phyloP scores from a whole-genome alignment of 306 rosid species.

The Casuarina cunninghamiana region DNA sequence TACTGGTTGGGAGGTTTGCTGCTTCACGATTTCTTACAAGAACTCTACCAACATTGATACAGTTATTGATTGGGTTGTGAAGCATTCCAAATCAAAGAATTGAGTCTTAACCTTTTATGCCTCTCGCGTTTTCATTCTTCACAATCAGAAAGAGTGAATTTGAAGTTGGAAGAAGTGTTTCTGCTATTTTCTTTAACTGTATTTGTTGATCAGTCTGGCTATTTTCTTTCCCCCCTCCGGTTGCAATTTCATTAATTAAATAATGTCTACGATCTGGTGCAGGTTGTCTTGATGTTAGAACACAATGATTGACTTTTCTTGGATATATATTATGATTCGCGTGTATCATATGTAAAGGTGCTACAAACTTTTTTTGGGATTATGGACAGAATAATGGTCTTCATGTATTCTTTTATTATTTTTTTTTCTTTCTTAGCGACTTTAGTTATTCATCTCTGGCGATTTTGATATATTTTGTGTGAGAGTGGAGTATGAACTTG shows the following conservation, averaged over 20 bases:
- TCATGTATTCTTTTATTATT: not conserved
- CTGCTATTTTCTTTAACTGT: constrained; percentile 4
- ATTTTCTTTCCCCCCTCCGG: constrained; percentile 18
- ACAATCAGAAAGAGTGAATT: constrained; percentile 9
- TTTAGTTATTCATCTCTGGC: not conserved
- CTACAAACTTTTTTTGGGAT: constrained; percentile 8
- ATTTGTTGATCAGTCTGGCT: constrained; percentile 3
- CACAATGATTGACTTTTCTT: not conserved
- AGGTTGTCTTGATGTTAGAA: constrained; percentile 1
- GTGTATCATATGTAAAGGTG: constrained; percentile 19
- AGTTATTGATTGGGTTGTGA: constrained; percentile 61
- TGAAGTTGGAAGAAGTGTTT: constrained; percentile 20
- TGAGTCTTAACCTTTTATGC: constrained; percentile 32
- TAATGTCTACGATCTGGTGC: constrained; percentile 2
- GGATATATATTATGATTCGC: not conserved
- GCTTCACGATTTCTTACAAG: constrained; percentile 75
- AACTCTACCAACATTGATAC: constrained; percentile 62
- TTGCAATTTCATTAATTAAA: constrained; percentile 17
- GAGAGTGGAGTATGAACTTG: too few species aligned
- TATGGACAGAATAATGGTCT: constrained; percentile 16
- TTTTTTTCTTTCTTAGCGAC: constrained; percentile 1
- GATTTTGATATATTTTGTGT: too few species aligned
- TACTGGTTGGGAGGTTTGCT: constrained; percentile 60
- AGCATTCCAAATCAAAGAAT: constrained; percentile 64
- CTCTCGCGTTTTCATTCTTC: constrained; percentile 15